Evolutionary conservation across 192 early-diverging fungal genomes (phyloP).

Genomic region (Nowakowskiella sp.): DNA sequence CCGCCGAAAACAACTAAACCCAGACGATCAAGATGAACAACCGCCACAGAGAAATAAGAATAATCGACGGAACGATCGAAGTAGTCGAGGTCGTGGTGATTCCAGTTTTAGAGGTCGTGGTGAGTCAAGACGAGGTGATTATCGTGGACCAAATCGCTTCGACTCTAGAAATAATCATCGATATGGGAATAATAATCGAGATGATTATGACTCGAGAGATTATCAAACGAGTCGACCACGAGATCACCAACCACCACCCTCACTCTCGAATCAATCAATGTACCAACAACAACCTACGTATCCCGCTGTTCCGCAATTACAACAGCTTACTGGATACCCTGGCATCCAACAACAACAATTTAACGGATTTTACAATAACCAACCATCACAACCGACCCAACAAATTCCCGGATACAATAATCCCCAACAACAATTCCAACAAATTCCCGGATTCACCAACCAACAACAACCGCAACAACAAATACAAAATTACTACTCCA

Average conservation of each 20-base stretch:
- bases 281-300: neutral
- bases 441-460: no score
- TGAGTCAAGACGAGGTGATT: neutral
- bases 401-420: no score
- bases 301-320: neutral
- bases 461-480: no score
- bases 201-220: neutral
- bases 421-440: no score
- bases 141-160: neutral
- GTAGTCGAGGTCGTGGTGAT: neutral
- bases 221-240: neutral
- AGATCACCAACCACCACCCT: neutral
- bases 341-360: no score
- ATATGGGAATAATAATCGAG: neutral
- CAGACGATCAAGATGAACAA: neutral
- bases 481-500: no score
- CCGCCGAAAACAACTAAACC: neutral
- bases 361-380: no score
- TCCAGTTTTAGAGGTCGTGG: neutral
- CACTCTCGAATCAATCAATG: neutral
- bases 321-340: no score
- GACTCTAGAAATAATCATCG: neutral
- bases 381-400: no score
- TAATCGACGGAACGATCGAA: conserved; percentile 3
- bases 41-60: neutral